Evolutionary conservation across 2,329 filamentous ascomycete genomes (phyloP), one percentile per base, ranked within the genome.

Genomic region (Fusarium abutilonis): DNA sequence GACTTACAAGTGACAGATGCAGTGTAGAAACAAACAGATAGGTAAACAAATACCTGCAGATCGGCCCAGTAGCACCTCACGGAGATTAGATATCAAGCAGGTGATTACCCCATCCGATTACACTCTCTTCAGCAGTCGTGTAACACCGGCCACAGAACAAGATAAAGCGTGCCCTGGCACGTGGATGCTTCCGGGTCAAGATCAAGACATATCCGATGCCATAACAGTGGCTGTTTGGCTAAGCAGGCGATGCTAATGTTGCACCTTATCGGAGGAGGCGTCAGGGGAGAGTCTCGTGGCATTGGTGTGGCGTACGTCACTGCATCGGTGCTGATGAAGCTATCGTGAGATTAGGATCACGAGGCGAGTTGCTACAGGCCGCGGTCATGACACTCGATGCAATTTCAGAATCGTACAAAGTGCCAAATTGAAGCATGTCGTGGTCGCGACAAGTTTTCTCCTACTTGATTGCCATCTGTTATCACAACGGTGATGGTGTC

Each of bases 1-100:
- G 52, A 31, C 60, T 44, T 46, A 13, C 31, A 34, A 51, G 44
- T 62, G 58, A 62, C 40, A 63, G 60, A 57, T 49, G 52, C 15
- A 47, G 43, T 23, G 49, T 39, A 41, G 35, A 35, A 23, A 13
- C 29, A 31, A 49, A 26, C 44, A 53, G 29, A 21, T 34, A 57
- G 21, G 36, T 15, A 41, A 26, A 19, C 44, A 29, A 26, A 41
- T 14, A 23, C 32, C 29, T 7, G 15, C 19, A 35, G 10, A 8
- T 39, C 23, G 34, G 52, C 21, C 41, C 42, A 36, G 26, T 34
- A 39, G 36, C 51, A 44, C 23, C 10, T 23, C 34, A 19, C 44
- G 50, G 58, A 39, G 56, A 60, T 50, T 56, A 38, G 21, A 48
- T 56, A 51, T 40, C 29, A 60, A 58, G 50, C 23, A 45, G 36